These are phyloP conservation scores for Claviceps humidiphila DNA, from an alignment of 2,329 filamentous ascomycete species.

Conservation along the genomic window DNA sequence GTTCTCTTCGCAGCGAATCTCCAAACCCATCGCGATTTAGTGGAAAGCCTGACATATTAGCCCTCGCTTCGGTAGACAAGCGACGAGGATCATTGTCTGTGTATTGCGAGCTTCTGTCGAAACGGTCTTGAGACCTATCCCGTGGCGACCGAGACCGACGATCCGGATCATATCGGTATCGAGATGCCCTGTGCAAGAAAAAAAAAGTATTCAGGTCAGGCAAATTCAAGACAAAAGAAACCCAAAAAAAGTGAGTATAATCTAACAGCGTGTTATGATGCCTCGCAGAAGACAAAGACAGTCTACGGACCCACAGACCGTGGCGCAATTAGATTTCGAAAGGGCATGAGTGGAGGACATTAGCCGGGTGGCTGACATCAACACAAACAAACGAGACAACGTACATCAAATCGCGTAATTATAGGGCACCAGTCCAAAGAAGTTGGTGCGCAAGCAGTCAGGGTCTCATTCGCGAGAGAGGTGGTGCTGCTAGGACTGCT, in stretches of 20 bases:
- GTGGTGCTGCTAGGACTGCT: neutral
- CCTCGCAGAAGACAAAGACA: neutral
- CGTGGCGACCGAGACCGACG: slow-evolving; percentile 51
- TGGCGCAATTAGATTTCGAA: slow-evolving; percentile 2
- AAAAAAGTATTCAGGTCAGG: neutral
- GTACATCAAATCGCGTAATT: slow-evolving; percentile 3
- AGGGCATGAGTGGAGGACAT: neutral
- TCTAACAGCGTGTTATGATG: neutral
- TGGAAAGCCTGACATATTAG: slow-evolving; percentile 47
- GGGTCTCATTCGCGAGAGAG: slow-evolving; percentile 1
- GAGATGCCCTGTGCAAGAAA: slow-evolving; percentile 29
- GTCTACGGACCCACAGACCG: neutral
- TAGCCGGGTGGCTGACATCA: neutral
- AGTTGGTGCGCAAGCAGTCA: slow-evolving; percentile 1
- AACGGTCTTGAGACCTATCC: slow-evolving; percentile 58
- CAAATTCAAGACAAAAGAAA: neutral
- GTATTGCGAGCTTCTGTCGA: slow-evolving; percentile 40
- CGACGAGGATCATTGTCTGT: slow-evolving; percentile 56
- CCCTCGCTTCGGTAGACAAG: slow-evolving; percentile 44
- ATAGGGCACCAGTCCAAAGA: slow-evolving; percentile 2
- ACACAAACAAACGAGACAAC: neutral
- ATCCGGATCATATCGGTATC: slow-evolving; percentile 51
- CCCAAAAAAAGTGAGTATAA: neutral
- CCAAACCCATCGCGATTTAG: slow-evolving; percentile 44
- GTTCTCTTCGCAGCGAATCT: slow-evolving; percentile 48